Conservation (phyloP, 2,329 filamentous ascomycete species). For the Juglanconis sp. region DNA sequence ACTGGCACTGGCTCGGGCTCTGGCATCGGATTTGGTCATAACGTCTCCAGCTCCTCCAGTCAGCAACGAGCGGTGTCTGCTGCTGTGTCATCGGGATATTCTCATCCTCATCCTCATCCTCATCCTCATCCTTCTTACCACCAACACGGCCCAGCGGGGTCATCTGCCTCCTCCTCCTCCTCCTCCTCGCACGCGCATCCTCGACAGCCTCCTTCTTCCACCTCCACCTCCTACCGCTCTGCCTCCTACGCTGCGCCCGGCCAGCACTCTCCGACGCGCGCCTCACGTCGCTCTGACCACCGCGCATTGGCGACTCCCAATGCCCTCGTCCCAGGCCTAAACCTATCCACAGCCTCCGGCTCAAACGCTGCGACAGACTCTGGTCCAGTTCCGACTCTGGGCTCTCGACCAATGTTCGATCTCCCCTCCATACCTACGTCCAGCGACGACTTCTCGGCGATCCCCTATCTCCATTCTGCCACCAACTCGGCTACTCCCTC, state of each 20-base stretch:
- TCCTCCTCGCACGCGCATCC: neutral
- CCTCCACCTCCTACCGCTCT: neutral
- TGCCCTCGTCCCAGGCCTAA: slow-evolving; percentile 5
- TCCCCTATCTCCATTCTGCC: slow-evolving; percentile 11
- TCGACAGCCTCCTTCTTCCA: neutral
- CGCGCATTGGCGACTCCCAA: slow-evolving; percentile 1
- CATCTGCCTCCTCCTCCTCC: neutral
- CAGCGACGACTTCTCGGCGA: slow-evolving; percentile 18
- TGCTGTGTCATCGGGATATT: slow-evolving; percentile 3
- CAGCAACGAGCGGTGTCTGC: slow-evolving; percentile 6
- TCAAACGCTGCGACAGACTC: neutral
- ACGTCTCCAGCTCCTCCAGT: neutral
- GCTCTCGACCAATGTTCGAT: slow-evolving; percentile 12
- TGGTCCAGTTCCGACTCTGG: neutral
- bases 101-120: neutral
- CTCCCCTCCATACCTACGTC: slow-evolving; percentile 19
- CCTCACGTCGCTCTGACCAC: slow-evolving; percentile 1
- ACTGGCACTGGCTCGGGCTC: slow-evolving; percentile 12
- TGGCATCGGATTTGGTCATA: neutral
- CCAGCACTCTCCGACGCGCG: neutral
- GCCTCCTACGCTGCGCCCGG: neutral
- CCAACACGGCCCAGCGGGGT: slow-evolving; percentile 1
- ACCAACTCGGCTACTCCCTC: neutral
- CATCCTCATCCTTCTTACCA: neutral
- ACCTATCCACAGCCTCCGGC: slow-evolving; percentile 1